phyloP scores from a whole-genome alignment of 192 early-diverging fungal species.

The Phycomyces nitens region DNA sequence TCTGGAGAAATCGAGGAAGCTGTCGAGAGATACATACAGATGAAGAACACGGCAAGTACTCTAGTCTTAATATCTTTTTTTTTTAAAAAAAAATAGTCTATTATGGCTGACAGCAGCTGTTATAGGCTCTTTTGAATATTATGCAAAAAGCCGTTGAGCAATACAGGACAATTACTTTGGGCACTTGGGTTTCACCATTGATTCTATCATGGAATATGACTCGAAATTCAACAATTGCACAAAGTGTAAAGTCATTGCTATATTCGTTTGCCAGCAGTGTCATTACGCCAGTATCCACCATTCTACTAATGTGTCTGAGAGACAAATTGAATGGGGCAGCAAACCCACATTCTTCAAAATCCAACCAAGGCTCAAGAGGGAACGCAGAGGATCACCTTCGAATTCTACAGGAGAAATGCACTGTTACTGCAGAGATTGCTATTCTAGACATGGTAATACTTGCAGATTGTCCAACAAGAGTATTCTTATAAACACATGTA shows the following conservation, averaged over 20 bases:
- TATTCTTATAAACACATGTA: background rate
- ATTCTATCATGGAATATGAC: constrained; percentile 6
- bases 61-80: background rate
- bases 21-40: background rate
- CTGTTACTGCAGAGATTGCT: background rate
- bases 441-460: background rate
- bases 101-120: background rate
- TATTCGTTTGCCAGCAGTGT: background rate
- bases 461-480: background rate
- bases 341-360: background rate
- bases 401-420: background rate
- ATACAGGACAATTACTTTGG: constrained; percentile 3
- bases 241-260: background rate
- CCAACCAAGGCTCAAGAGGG: background rate
- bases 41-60: background rate
- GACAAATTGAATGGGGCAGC: background rate
- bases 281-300: no score
- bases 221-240: background rate
- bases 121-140: background rate
- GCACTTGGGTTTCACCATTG: constrained; percentile 5
- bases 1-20: background rate
- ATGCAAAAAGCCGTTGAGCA: constrained; percentile 7
- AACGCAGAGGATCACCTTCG: background rate
- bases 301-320: background rate
- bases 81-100: background rate